Conservation (phyloP, 2,329 filamentous ascomycete genomes). For the Colletotrichum costaricense region DNA sequence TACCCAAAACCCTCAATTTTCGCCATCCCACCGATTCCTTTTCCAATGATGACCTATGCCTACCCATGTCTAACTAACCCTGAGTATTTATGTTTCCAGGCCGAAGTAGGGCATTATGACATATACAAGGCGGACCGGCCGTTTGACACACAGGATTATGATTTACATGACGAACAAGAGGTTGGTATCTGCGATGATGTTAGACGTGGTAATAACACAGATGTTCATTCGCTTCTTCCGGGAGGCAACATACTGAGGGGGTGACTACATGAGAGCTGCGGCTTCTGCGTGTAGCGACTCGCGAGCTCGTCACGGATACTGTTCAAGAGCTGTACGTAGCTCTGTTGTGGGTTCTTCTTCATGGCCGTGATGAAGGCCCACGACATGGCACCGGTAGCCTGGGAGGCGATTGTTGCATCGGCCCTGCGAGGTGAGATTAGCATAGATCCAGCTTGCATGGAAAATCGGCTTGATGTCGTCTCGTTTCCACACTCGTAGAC, state of each 20-base stretch:
- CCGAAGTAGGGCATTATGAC: conserved; percentile 11
- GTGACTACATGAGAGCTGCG: conserved; percentile 96
- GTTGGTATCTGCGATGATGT: conserved; percentile 63
- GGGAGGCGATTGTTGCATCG: conserved; percentile 89
- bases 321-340: conserved; percentile 96
- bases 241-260: conserved; percentile 79
- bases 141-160: conserved; percentile 9
- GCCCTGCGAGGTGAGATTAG: conserved; percentile 65
- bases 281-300: conserved; percentile 91
- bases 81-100: background rate
- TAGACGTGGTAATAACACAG: conserved; percentile 1
- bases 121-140: conserved; percentile 29
- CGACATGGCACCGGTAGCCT: conserved; percentile 98
- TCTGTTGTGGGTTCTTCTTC: conserved; percentile 97
- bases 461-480: background rate
- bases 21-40: conserved; percentile 8
- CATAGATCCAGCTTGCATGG: background rate
- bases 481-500: conserved; percentile 18
- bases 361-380: conserved; percentile 95
- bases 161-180: conserved; percentile 72
- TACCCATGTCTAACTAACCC: conserved; percentile 12
- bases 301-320: conserved; percentile 93
- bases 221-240: background rate
- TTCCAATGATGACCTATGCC: conserved; percentile 6
- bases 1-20: background rate